A percentile compares a stretch with the other conserved stretches of the same genome.
phyloP scores from a whole-genome alignment of 2,329 filamentous ascomycete species.

The Alternaria panax region DNA sequence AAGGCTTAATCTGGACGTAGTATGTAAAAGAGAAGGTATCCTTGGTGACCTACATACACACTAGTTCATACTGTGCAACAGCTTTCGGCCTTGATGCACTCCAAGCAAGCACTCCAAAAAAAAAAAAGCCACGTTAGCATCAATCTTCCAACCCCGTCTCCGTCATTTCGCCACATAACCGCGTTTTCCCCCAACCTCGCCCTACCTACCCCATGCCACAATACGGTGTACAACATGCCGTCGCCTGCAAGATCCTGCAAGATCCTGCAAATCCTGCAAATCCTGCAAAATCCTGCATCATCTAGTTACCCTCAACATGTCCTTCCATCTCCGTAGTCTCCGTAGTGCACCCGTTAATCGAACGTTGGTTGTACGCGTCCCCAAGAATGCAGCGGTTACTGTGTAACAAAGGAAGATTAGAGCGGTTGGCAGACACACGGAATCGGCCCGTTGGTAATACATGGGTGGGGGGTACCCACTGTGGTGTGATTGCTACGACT shows the following conservation, averaged over 20 bases:
- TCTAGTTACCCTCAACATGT: neutral
- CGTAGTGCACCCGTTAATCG: neutral
- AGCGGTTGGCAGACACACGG: neutral
- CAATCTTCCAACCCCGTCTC: neutral
- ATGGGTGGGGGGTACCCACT: neutral
- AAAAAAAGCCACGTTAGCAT: neutral
- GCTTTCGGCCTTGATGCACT: neutral
- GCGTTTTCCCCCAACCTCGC: neutral
- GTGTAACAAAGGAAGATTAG: neutral
- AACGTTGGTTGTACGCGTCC: neutral
- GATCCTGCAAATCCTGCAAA: neutral
- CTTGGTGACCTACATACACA: neutral
- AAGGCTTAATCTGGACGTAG: conserved; percentile 1
- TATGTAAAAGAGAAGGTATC: neutral
- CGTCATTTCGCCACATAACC: neutral
- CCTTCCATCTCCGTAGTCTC: neutral
- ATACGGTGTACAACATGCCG: neutral
- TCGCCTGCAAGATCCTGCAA: neutral
- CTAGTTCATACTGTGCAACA: neutral
- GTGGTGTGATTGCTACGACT: conserved; percentile 2
- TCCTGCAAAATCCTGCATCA: neutral
- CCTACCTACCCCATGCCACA: neutral
- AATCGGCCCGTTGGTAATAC: neutral
- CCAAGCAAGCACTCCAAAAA: neutral
- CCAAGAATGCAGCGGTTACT: neutral